Percentiles rank a stretch among this genome's conserved stretches.
phyloP scores from a whole-genome alignment of 306 rosid genomes.

The Arachis stenosperma region DNA sequence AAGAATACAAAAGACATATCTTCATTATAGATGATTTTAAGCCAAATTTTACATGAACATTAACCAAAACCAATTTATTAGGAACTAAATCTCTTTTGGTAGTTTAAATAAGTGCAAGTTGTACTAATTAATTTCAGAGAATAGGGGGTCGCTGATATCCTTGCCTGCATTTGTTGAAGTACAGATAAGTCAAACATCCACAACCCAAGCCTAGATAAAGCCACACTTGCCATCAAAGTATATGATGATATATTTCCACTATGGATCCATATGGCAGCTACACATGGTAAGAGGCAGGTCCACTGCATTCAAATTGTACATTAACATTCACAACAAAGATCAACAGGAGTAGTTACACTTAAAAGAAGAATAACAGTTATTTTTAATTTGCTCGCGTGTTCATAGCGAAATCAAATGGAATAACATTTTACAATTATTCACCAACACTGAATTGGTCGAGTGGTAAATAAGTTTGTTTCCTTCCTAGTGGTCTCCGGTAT shows the following conservation, averaged over 20 bases:
- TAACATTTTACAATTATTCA: too few species aligned
- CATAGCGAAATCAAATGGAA: conserved; percentile 11
- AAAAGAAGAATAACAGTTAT: background rate
- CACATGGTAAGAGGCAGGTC: conserved; percentile 69
- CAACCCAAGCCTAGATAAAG: conserved; percentile 83
- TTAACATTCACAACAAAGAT: conserved; percentile 7
- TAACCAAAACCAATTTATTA: too few species aligned
- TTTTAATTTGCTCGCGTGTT: background rate
- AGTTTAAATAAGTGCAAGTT: background rate
- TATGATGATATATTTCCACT: conserved; percentile 54
- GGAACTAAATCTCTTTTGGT: too few species aligned
- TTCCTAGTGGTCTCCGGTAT: too few species aligned
- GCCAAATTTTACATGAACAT: too few species aligned
- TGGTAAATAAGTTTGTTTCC: too few species aligned
- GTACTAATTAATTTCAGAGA: background rate
- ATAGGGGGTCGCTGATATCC: conserved; percentile 1
- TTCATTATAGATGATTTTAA: too few species aligned
- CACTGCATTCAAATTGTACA: conserved; percentile 55
- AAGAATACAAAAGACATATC: too few species aligned
- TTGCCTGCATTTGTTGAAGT: conserved; percentile 91
- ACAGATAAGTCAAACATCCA: conserved; percentile 92
- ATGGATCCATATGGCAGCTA: conserved; percentile 64
- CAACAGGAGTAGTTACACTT: background rate
- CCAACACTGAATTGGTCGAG: too few species aligned
- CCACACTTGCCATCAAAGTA: conserved; percentile 83